Evolutionary conservation across 805 yeast genomes (phyloP), one percentile per base, ranked within the genome.

Genomic region (Ogataea kodamae): DNA sequence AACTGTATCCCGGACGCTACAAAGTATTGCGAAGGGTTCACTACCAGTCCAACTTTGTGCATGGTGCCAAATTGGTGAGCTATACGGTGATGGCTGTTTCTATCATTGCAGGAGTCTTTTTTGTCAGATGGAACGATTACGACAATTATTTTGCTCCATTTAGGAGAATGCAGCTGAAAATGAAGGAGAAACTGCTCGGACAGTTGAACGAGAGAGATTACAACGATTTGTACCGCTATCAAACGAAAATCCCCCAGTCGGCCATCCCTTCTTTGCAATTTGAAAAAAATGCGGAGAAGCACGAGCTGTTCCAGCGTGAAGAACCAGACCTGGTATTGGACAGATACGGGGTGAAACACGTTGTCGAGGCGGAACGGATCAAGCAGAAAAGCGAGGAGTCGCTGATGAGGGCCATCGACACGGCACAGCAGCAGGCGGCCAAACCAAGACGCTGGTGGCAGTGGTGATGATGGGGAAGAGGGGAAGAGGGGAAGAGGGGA

Each of bases 41-140:
- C 40, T 68, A 75, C 36, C 66, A 74, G 40, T 57, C 59, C 24
- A 55, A 72, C 18, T 76, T 81, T 47, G 70, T 74, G 42, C 62
- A 64, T 12, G 94, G 92, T 5, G 73, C 82, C 5, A 64, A 72
- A 36, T 58, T 73, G 55, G 69, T 80, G 15, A 78, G 81, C 0
- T 67, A 69, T 23, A 50, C 72, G 6, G 47, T 76, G 19, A 71
- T 75, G 6, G 62, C 66, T 19, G 67, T 72, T 0, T 57, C 81
- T 6, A 58, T 74, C 16, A 53, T 73, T 1, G 81, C 78, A 48
- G 76, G 78, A 14, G 71, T 81, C 2, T 86, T 86, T 54, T 78
- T 84, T 60, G 74, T 79, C 55, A 65, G 87, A 33, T 85, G 95
- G 95, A 84, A 86, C 51, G 92, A 85, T 39, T 72, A 74, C 43